These are phyloP conservation scores for Sporobolomyces roseus DNA, from an alignment of 768 basidiomycete species.

Conservation along the genomic window DNA sequence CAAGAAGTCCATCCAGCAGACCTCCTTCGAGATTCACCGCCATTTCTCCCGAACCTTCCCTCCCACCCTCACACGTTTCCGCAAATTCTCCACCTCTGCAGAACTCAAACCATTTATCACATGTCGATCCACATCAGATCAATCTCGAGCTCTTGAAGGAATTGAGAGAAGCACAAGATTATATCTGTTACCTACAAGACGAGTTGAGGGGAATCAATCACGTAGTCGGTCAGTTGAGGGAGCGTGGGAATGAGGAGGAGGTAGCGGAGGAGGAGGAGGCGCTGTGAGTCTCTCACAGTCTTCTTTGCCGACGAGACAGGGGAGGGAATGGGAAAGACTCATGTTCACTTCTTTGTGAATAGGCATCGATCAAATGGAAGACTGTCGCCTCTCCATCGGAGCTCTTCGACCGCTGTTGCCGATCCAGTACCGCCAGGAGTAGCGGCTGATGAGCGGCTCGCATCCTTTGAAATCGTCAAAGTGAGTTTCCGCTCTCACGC, in stretches of 20 bases:
- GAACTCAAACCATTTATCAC: neutral
- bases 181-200: neutral
- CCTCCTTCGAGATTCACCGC: neutral
- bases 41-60: neutral
- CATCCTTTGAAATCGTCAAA: constrained; percentile 1
- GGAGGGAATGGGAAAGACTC: neutral
- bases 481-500: neutral
- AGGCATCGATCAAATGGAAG: too few species aligned
- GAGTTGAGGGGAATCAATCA: constrained; percentile 1
- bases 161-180: constrained; percentile 16
- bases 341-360: neutral
- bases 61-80: neutral
- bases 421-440: neutral
- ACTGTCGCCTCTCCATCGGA: too few species aligned
- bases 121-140: neutral
- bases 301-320: neutral
- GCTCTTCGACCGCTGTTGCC: too few species aligned
- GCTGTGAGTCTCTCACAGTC: too few species aligned
- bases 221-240: neutral
- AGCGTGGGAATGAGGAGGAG: neutral
- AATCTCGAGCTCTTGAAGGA: neutral
- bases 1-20: neutral
- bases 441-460: neutral
- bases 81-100: neutral
- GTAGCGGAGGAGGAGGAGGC: neutral